phyloP scores from a whole-genome alignment of 2,329 filamentous ascomycete genomes.

The Diaporthe capsici region DNA sequence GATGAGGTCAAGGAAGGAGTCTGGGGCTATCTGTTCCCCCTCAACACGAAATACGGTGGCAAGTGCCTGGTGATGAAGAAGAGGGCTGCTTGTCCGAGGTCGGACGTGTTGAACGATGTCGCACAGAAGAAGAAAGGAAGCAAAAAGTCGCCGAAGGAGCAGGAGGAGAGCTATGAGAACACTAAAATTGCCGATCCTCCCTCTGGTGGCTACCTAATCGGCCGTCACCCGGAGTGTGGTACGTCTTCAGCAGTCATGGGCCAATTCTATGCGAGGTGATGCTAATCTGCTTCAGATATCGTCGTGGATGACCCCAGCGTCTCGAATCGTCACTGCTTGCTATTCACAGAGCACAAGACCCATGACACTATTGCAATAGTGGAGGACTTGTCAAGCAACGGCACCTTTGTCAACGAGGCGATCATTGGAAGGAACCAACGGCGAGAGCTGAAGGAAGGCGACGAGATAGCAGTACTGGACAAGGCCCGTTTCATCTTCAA shows the following conservation, averaged over 20 bases:
- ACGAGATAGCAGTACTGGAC: conserved; percentile 90
- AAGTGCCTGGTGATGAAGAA: conserved; percentile 81
- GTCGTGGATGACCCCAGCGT: conserved; percentile 83
- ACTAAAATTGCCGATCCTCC: conserved; percentile 73
- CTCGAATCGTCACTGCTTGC: conserved; percentile 83
- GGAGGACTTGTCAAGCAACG: conserved; percentile 95
- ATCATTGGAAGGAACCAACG: conserved; percentile 93
- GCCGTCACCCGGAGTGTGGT: conserved; percentile 95
- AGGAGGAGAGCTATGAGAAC: conserved; percentile 73
- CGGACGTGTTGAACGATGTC: conserved; percentile 60
- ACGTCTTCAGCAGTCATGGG: conserved; percentile 54
- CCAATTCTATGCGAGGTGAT: conserved; percentile 14
- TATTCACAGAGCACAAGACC: conserved; percentile 55
- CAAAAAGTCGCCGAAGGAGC: conserved; percentile 64
- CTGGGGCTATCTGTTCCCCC: conserved; percentile 93
- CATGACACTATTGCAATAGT: conserved; percentile 76
- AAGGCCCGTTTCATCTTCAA: conserved; percentile 91
- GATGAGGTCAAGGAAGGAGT: conserved; percentile 89
- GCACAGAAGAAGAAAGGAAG: conserved; percentile 56
- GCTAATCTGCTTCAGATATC: conserved; percentile 67
- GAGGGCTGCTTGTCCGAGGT: conserved; percentile 77
- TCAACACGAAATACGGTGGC: conserved; percentile 77
- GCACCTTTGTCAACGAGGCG: conserved; percentile 94
- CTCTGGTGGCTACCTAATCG: conserved; percentile 90
- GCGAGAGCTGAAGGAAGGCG: conserved; percentile 87